These are phyloP conservation scores for Candida ponderosae DNA, from an alignment of 805 yeast genomes.

Conservation along the genomic window DNA sequence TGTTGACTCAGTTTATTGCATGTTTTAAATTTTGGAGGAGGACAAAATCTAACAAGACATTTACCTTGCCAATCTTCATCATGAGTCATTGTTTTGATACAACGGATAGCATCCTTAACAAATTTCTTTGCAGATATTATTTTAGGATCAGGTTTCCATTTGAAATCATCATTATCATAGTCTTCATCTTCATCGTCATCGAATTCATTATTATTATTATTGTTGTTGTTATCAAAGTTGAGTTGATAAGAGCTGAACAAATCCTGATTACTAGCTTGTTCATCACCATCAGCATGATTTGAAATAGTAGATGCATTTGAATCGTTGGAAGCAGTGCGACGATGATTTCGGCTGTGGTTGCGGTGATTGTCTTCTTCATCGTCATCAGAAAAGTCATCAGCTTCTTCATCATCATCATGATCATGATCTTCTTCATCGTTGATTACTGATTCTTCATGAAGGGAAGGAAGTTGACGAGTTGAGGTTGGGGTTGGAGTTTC, in stretches of 20 bases:
- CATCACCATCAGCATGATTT: constrained; percentile 8
- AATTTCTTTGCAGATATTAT: constrained; percentile 29
- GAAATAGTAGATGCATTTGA: constrained; percentile 8
- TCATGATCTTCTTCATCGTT: constrained; percentile 8
- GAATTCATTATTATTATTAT: constrained; percentile 11
- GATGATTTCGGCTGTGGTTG: constrained; percentile 6
- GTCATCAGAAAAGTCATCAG: constrained; percentile 14
- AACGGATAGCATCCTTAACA: constrained; percentile 45
- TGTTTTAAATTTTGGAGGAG: constrained; percentile 5
- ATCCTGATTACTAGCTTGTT: too few species aligned
- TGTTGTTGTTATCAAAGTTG: constrained; percentile 4
- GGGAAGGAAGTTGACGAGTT: too few species aligned
- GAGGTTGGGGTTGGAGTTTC: too few species aligned
- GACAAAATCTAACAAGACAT: constrained; percentile 31
- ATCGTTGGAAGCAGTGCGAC: constrained; percentile 5
- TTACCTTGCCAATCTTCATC: constrained; percentile 50
- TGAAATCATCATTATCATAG: constrained; percentile 20
- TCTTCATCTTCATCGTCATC: constrained; percentile 3
- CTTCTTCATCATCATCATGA: constrained; percentile 7
- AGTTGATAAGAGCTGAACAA: neutral
- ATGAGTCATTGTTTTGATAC: constrained; percentile 44
- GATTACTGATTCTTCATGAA: neutral
- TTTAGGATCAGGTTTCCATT: constrained; percentile 44
- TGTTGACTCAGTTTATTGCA: neutral
- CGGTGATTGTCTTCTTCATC: constrained; percentile 1